Evolutionary conservation across 2,329 filamentous ascomycete species (phyloP), one percentile per base, ranked within the genome.

Genomic region (Chalaropsis thielavioides): DNA sequence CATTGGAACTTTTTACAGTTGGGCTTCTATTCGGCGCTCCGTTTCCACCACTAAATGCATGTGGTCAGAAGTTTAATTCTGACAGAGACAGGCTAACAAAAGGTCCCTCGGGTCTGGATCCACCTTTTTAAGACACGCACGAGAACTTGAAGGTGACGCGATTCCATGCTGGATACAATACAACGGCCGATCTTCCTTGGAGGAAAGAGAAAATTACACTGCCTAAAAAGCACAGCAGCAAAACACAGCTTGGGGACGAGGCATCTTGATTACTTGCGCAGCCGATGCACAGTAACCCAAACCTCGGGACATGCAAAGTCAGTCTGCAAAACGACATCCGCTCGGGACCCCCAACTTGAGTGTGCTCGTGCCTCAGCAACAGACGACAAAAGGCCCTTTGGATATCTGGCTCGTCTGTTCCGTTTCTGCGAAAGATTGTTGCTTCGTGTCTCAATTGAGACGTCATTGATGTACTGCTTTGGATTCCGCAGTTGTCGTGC

Each of bases 1-100:
- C 51, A 46, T 38, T 64, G 63, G 51, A 64, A 64, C 63, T 64
- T 64, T 64, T 64, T 64, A 41, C 63, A 58, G n/a, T 24, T 43
- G 62, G 62, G 38, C 62, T 58, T 41, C 49, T 13, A n/a, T 6
- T 49, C 27, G 44, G 15, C 19, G 43, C 44, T 40, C 61, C 24
- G 56, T 40, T 54, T 63, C 24, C 17, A 58, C 27, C 27, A 58
- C 27, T 58, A 58, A 35, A 58, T 58, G 54, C 31, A n/a, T 35
- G 54, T 19, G 54, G 54, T 19, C 54, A 58, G 54, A 58, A 58
- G 54, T 8, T 58, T 58, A 58, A 58, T 58, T 58, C 54, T 38
- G 31, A 10, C 24, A 58, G 22, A 56, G 13, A 31, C 27, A 58
- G 27, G 54, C 54, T 58, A 58, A 19, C 54, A 58, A 58, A 58